Conservation (phyloP, 2,329 filamentous ascomycete genomes). For the Aspergillus puulaauensis region DNA sequence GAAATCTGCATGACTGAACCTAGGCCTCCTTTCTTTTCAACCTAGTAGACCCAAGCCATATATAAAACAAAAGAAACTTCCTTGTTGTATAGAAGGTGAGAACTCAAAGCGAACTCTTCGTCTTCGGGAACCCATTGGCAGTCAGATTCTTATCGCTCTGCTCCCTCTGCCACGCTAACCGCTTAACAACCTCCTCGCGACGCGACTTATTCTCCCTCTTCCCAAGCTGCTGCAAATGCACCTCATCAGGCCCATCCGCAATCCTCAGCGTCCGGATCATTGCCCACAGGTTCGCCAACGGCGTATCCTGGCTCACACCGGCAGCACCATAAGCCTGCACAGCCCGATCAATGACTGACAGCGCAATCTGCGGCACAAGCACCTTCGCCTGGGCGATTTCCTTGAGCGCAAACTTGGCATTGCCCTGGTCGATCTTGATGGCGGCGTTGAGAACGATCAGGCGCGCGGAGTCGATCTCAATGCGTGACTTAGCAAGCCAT, state of each 20-base stretch:
- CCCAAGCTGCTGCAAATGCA: slow-evolving; percentile 67
- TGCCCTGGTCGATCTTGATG: slow-evolving; percentile 85
- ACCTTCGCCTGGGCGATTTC: slow-evolving; percentile 97
- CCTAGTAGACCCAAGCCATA: background rate
- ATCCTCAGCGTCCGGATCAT: slow-evolving; percentile 77
- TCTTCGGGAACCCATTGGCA: slow-evolving; percentile 35
- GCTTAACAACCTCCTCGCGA: slow-evolving; percentile 41
- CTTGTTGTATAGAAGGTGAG: background rate
- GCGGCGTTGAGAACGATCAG: slow-evolving; percentile 91
- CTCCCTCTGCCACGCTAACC: slow-evolving; percentile 45
- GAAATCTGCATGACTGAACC: background rate
- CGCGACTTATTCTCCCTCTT: slow-evolving; percentile 55
- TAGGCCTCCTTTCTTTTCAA: background rate
- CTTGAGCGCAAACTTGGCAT: slow-evolving; percentile 84
- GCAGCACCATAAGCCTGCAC: slow-evolving; percentile 90
- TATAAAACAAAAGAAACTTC: background rate
- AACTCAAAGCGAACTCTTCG: slow-evolving; percentile 24
- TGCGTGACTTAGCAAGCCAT: slow-evolving; percentile 86
- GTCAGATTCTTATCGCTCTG: slow-evolving; percentile 39
- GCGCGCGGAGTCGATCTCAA: slow-evolving; percentile 91
- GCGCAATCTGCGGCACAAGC: slow-evolving; percentile 75
- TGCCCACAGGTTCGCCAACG: slow-evolving; percentile 81
- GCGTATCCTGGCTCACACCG: slow-evolving; percentile 92
- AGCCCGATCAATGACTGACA: slow-evolving; percentile 89
- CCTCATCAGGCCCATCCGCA: slow-evolving; percentile 95